Percentiles rank a stretch among this genome's conserved stretches.
phyloP scores from a whole-genome alignment of 352 stramenopile genomes.

The Blastocystis hominis region DNA sequence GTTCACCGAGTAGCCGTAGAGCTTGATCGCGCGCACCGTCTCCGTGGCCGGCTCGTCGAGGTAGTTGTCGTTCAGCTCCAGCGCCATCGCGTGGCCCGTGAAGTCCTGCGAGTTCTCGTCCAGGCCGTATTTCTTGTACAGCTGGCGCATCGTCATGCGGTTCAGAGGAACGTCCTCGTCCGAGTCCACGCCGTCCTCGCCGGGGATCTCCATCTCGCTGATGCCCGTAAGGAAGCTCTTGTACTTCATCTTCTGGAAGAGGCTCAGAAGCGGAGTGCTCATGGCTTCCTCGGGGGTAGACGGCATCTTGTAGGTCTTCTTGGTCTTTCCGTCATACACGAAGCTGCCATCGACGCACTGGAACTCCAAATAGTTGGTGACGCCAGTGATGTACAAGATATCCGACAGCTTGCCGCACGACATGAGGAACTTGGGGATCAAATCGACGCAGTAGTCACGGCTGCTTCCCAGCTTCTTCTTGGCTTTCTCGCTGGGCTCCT shows the following conservation, averaged over 20 bases:
- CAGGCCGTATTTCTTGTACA: slow-evolving; percentile 95
- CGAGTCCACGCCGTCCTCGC: slow-evolving; percentile 59
- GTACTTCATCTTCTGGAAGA: slow-evolving; percentile 98
- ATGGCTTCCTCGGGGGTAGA: slow-evolving; percentile 91
- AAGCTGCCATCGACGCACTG: slow-evolving; percentile 96
- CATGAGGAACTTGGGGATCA: slow-evolving; percentile 99
- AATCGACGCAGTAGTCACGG: slow-evolving; percentile 98
- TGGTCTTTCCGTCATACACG: slow-evolving; percentile 90
- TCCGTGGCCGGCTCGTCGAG: slow-evolving; percentile 77
- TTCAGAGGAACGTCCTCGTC: slow-evolving; percentile 67
- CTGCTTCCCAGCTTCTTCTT: slow-evolving; percentile 79
- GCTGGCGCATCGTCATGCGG: slow-evolving; percentile 88
- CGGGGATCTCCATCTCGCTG: slow-evolving; percentile 59
- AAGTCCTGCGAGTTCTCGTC: slow-evolving; percentile 95
- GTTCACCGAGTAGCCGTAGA: slow-evolving; percentile 93
- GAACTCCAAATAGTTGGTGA: slow-evolving; percentile 97
- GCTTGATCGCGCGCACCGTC: slow-evolving; percentile 87
- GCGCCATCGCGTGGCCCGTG: slow-evolving; percentile 97
- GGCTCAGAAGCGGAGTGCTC: slow-evolving; percentile 86
- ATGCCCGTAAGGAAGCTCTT: slow-evolving; percentile 95
- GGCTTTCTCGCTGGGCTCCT: slow-evolving; percentile 64
- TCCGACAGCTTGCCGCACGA: slow-evolving; percentile 97
- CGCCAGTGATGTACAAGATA: slow-evolving; percentile 91
- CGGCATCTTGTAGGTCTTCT: slow-evolving; percentile 69
- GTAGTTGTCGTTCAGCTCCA: slow-evolving; percentile 73